A percentile compares a stretch with the other conserved stretches of the same genome.
Evolutionary conservation across 2,329 filamentous ascomycete species (phyloP).

Genomic region (Pyricularia sp.): DNA sequence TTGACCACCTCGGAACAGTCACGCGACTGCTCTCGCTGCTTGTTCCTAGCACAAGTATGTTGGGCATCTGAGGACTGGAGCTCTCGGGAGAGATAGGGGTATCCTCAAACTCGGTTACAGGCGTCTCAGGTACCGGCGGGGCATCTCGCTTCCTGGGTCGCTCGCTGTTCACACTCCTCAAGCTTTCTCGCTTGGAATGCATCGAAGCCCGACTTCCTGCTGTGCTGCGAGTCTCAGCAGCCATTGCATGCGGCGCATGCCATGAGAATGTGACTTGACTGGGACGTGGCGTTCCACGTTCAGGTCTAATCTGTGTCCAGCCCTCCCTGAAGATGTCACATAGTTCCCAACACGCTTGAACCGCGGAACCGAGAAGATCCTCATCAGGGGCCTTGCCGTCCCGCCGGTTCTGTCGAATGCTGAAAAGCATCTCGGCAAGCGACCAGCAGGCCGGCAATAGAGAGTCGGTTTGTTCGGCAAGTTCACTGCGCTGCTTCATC

Average conservation of each 20-base stretch:
- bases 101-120: slow-evolving; percentile 91
- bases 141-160: slow-evolving; percentile 31
- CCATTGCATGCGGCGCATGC: slow-evolving; percentile 22
- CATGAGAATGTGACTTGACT: slow-evolving; percentile 62
- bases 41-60: slow-evolving; percentile 77
- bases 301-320: slow-evolving; percentile 79
- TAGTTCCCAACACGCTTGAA: slow-evolving; percentile 89
- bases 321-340: slow-evolving; percentile 88
- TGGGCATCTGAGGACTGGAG: slow-evolving; percentile 61
- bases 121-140: slow-evolving; percentile 61
- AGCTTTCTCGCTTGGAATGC: slow-evolving; percentile 39
- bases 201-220: slow-evolving; percentile 33
- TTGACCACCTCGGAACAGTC: slow-evolving; percentile 52
- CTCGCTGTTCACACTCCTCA: slow-evolving; percentile 34
- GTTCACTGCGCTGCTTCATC: slow-evolving; percentile 82
- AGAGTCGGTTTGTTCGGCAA: slow-evolving; percentile 71
- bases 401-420: slow-evolving; percentile 66
- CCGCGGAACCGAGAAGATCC: slow-evolving; percentile 72
- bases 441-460: slow-evolving; percentile 80
- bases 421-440: slow-evolving; percentile 86
- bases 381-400: slow-evolving; percentile 65
- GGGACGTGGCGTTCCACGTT: slow-evolving; percentile 72
- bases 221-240: slow-evolving; percentile 18
- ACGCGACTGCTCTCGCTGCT: slow-evolving; percentile 30
- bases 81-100: slow-evolving; percentile 72